Evolutionary conservation across 768 basidiomycete species (phyloP).

Genomic region (Suillus clintonianus): DNA sequence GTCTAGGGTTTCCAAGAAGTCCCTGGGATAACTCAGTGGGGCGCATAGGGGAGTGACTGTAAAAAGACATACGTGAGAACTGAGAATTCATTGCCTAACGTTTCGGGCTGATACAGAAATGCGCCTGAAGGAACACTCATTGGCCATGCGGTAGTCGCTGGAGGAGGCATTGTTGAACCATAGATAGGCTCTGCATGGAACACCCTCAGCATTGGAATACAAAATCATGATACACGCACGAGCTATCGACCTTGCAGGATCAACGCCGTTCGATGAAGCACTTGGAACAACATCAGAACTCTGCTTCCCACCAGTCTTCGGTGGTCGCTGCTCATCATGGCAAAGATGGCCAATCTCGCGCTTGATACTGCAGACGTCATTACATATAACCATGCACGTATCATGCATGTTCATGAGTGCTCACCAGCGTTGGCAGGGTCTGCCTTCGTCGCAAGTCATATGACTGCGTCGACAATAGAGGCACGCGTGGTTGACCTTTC

Average conservation of each 20-base stretch:
- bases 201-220: neutral
- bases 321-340: constrained; percentile 76
- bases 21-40: constrained; percentile 43
- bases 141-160: constrained; percentile 52
- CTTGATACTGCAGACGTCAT: constrained; percentile 67
- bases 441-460: constrained; percentile 89
- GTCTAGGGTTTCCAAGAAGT: constrained; percentile 87
- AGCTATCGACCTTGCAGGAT: constrained; percentile 35
- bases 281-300: constrained; percentile 17
- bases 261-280: constrained; percentile 24
- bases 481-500: constrained; percentile 93
- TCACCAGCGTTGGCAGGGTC: constrained; percentile 92
- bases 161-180: constrained; percentile 17
- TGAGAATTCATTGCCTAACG: constrained; percentile 79
- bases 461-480: constrained; percentile 91
- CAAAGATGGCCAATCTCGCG: constrained; percentile 95
- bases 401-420: constrained; percentile 30
- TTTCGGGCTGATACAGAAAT: constrained; percentile 74
- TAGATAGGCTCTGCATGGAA: constrained; percentile 24
- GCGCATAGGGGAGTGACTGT: neutral
- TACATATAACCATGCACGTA: constrained; percentile 12
- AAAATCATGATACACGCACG: constrained; percentile 16
- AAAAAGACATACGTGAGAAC: constrained; percentile 65
- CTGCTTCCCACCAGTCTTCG: constrained; percentile 49
- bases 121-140: constrained; percentile 49